Percentiles rank a stretch among this genome's conserved stretches.
phyloP scores from a whole-genome alignment of 106 monocot species.

The Phalaenopsis equestris region DNA sequence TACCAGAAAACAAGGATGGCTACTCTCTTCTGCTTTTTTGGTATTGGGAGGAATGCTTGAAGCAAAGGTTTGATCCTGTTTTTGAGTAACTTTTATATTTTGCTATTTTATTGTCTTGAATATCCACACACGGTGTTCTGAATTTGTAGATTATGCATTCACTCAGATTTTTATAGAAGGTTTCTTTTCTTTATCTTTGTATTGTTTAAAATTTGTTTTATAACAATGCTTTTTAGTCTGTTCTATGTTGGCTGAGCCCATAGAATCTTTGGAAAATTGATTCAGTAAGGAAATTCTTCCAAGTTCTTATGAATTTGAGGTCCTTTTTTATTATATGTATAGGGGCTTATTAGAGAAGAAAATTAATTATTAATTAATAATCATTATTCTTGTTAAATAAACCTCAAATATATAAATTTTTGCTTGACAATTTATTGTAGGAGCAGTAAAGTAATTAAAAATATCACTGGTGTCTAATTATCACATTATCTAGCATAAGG shows the following conservation, averaged over 20 bases:
- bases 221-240: not conserved
- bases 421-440: too few species aligned
- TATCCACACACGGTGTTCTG: not conserved
- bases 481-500: too few species aligned
- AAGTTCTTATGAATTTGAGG: too few species aligned
- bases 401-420: too few species aligned
- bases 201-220: not conserved
- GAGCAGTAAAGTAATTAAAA: too few species aligned
- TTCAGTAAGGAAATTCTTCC: too few species aligned
- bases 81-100: not conserved
- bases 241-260: not conserved
- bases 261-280: too few species aligned
- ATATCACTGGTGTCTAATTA: too few species aligned
- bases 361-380: too few species aligned
- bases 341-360: too few species aligned
- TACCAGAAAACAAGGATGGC: constrained; percentile 87
- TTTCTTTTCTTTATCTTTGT: not conserved
- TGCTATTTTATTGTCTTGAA: not conserved
- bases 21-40: constrained; percentile 46
- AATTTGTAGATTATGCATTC: not conserved
- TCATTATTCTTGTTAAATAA: too few species aligned
- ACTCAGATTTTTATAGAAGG: not conserved
- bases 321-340: too few species aligned
- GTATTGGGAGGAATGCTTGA: constrained; percentile 84
- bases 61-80: constrained; percentile 52